These are phyloP conservation scores for Boletus rufocinnamomeus DNA, from an alignment of 768 basidiomycete species.

Conservation along the genomic window DNA sequence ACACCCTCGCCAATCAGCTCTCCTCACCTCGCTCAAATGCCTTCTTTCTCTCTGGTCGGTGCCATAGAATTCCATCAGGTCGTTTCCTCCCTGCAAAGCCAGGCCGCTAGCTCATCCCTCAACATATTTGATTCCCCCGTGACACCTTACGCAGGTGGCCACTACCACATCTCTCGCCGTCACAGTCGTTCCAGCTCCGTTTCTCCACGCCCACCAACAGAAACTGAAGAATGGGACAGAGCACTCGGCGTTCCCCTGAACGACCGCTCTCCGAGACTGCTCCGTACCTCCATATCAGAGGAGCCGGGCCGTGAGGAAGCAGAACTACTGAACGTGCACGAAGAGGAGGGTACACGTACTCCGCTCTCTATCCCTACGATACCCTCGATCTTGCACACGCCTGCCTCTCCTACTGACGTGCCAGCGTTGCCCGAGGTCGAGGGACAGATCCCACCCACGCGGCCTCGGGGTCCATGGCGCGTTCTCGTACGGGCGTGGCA, in stretches of 20 bases:
- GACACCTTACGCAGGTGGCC: constrained; percentile 76
- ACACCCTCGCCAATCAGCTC: constrained; percentile 52
- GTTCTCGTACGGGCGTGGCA: constrained; percentile 49
- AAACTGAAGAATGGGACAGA: constrained; percentile 53
- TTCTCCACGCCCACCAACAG: constrained; percentile 31
- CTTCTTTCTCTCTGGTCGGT: constrained; percentile 89
- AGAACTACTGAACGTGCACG: constrained; percentile 7
- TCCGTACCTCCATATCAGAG: constrained; percentile 33
- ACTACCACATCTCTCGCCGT: constrained; percentile 53
- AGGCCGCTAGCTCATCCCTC: constrained; percentile 61
- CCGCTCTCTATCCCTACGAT: constrained; percentile 37
- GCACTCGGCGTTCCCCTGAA: constrained; percentile 52
- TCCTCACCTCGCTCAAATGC: constrained; percentile 53
- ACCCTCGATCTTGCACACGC: constrained; percentile 60
- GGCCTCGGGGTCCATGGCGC: constrained; percentile 38
- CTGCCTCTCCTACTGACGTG: constrained; percentile 45
- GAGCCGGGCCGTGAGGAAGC: constrained; percentile 19
- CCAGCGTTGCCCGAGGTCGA: constrained; percentile 48
- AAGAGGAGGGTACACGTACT: constrained; percentile 18
- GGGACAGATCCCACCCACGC: constrained; percentile 42
- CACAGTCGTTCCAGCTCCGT: constrained; percentile 34
- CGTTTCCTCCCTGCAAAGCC: constrained; percentile 73
- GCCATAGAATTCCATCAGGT: constrained; percentile 96
- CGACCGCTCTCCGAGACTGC: constrained; percentile 45
- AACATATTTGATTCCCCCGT: constrained; percentile 64